Evolutionary conservation across 2,329 filamentous ascomycete species (phyloP).

Genomic region (Cadophora gregata): DNA sequence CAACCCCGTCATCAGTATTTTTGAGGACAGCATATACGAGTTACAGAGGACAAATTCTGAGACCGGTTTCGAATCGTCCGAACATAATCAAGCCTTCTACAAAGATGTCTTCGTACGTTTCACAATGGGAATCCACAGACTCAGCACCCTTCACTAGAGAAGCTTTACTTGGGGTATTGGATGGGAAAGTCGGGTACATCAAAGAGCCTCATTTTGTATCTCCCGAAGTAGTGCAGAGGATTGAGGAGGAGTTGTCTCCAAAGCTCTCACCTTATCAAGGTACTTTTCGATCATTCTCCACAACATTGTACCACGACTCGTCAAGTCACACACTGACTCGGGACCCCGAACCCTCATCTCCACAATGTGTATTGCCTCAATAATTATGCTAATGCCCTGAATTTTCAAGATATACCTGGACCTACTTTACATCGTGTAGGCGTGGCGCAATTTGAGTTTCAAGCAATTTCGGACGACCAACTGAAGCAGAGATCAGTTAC

Average conservation of each 20-base stretch:
- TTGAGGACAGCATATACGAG: too few relatives aligned
- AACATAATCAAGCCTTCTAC: too few relatives aligned
- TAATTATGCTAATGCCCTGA: neutral
- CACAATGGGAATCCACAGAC: constrained; percentile 5
- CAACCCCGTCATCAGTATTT: neutral
- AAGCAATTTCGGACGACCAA: constrained; percentile 9
- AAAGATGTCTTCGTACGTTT: constrained; percentile 16
- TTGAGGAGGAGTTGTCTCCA: constrained; percentile 15
- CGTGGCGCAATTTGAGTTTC: constrained; percentile 11
- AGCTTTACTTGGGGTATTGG: constrained; percentile 1
- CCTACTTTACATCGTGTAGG: constrained; percentile 7
- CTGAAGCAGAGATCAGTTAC: constrained; percentile 2
- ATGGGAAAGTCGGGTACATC: constrained; percentile 8
- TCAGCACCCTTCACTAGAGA: constrained; percentile 8
- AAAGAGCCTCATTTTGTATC: constrained; percentile 14
- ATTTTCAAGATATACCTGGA: constrained; percentile 6
- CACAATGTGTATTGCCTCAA: too few relatives aligned
- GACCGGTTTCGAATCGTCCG: neutral
- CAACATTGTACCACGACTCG: too few relatives aligned
- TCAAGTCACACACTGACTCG: too few relatives aligned
- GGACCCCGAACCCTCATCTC: too few relatives aligned
- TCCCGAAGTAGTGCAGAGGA: constrained; percentile 5
- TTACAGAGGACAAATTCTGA: neutral
- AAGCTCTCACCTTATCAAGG: constrained; percentile 12
- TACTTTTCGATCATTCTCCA: neutral